Base-by-base conservation (phyloP, 1,284 basidiomycete species). In the Paramarasmius palmivorus region DNA sequence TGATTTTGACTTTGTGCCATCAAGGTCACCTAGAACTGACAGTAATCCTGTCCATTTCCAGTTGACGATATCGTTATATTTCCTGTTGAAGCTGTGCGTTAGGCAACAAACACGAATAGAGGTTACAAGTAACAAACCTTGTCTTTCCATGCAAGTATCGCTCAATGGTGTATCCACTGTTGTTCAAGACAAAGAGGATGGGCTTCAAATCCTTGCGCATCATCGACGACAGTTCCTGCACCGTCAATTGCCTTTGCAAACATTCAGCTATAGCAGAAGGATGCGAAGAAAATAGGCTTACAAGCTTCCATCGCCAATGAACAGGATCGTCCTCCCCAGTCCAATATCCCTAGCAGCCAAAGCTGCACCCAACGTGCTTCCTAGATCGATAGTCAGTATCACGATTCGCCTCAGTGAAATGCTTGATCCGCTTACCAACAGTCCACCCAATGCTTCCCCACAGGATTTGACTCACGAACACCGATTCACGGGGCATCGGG, bases 371-470 rank as follows among this genome's bases (percentile, higher is more conserved):
- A 93, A 76, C 3, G 82, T 79, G 37, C 77, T 77, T 7, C 78
- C 79, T 75, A 48, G 10, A 17, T 22, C 23, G 3, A 50, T 9
- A 2, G 39, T 61, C 34, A 32, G 6, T 32, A 12, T n/a, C 6
- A 32, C 29, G 6, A 32, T 32, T 32, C 29, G 29, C 29, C 6
- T 32, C 7, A 32, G 29, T 32, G 29, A 32, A 32, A 6, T 32
- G n/a, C n/a, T 32, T 32, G 29, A 6, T 6, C 29, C 29, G 12
- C 74, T 65, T 71, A 67, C 92, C 93, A 39, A 90, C 85, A 15
- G 88, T 84, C 86, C 88, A 95, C 0, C 93, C 93, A 60, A 95
- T 96, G 52, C 84, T 87, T 36, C 92, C 92, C 84, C 90, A 95
- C 4, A 95, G 70, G 38, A 94, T 81, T 71, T 95, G 94, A 56